Evolutionary conservation across 2,329 filamentous ascomycete species (phyloP), one percentile per base, ranked within the genome.

Genomic region (Pleoardoris graminearum): DNA sequence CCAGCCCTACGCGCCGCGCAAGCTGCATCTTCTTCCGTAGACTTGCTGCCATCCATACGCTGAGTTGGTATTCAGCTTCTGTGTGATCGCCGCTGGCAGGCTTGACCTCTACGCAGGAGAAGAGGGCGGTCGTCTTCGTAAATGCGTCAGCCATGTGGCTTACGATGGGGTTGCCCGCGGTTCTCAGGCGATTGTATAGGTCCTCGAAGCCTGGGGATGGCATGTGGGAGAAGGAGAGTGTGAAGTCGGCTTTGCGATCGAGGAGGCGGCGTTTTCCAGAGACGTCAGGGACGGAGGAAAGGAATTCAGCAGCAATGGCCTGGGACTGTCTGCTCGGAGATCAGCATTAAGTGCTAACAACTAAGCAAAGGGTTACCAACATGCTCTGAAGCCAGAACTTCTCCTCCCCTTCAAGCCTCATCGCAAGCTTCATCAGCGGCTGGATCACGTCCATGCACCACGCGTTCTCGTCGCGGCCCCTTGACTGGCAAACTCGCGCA

Each of bases 1-100:
- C 32, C 27, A 56, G 33, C 48, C 53, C 56, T 38, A 50, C 59
- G 37, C 48, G 43, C 41, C 50, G 54, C 33, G 52, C 55, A 43
- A 62, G 53, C 60, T 61, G 32, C 43, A 57, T 55, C 38, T 60
- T 62, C 45, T 62, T 62, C 46, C 55, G 57, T 33, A 63, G 42
- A 43, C 54, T 61, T 7, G 59, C 59, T 50, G 51, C 59, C 48
- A 62, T 60, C 54, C 43, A 62, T 53, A 62, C 53, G 48, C 60
- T 59, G n/a, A 61, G 48, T 52, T 63, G 56, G 37, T 58, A 58
- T 57, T 54, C 53, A 11, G 60, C 60, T 50, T 60, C 59, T 35
- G 44, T 51, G n/a, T 44, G 42, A 48, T 63, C 53, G 50, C 60
- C 50, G 32, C 30, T 52, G 23, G 50, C 51, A 25, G 57, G 46